Percentiles rank a stretch among this genome's conserved stretches.
Evolutionary conservation across 1,284 basidiomycete species (phyloP).

Genomic region (Caloboletus inedulis): DNA sequence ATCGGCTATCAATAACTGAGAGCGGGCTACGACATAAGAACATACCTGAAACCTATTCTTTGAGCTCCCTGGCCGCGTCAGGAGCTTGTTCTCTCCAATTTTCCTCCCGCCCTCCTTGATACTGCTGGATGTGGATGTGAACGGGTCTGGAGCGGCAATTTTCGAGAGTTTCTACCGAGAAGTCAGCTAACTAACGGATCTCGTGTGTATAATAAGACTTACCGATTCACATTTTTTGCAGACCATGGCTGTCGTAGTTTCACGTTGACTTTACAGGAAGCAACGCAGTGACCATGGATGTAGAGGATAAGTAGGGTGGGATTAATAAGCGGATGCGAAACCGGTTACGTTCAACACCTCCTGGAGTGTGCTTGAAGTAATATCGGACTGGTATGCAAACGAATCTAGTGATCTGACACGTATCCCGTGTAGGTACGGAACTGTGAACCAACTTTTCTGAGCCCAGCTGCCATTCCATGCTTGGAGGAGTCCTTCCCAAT

Average conservation of each 20-base stretch:
- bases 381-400: background rate
- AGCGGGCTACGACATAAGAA: constrained; percentile 11
- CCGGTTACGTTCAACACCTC: background rate
- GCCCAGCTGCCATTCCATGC: background rate
- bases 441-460: constrained; percentile 9
- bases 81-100: constrained; percentile 80
- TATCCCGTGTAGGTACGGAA: constrained; percentile 1
- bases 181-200: constrained; percentile 8
- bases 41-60: constrained; percentile 71
- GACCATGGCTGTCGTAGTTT: constrained; percentile 50
- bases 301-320: background rate
- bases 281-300: constrained; percentile 10
- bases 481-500: constrained; percentile 18
- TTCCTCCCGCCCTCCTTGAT: constrained; percentile 78
- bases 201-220: constrained; percentile 19
- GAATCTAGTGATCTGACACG: background rate
- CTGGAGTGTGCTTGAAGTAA: too few species aligned
- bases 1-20: constrained; percentile 8
- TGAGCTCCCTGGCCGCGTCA: constrained; percentile 59
- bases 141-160: constrained; percentile 78
- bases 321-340: constrained; percentile 19
- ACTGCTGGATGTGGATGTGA: constrained; percentile 63
- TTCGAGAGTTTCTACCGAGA: constrained; percentile 70
- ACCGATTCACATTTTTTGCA: constrained; percentile 75
- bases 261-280: constrained; percentile 4